Conservation (phyloP, 2,329 filamentous ascomycete genomes). For the Scopulariopsis brevicaulis region DNA sequence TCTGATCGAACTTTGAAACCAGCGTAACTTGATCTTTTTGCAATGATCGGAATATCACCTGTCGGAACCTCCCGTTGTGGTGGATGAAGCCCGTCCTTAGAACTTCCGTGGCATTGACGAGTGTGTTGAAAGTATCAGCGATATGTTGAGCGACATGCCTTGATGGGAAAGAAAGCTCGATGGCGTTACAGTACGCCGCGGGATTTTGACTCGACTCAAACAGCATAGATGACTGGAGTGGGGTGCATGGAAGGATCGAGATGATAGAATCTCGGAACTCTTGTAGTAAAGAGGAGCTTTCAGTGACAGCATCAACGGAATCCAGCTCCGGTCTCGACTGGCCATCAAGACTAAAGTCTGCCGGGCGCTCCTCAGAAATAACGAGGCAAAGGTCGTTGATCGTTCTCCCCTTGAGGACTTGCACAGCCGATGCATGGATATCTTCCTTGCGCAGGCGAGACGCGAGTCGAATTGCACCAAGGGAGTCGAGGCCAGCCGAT, state of each 20-base stretch:
- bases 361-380: background rate
- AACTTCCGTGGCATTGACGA: conserved; percentile 49
- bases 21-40: conserved; percentile 27
- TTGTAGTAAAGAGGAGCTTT: background rate
- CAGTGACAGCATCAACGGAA: background rate
- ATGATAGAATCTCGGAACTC: conserved; percentile 16
- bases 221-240: conserved; percentile 71
- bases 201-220: conserved; percentile 53
- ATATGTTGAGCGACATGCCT: conserved; percentile 25
- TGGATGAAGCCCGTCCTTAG: conserved; percentile 63
- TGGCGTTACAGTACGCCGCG: conserved; percentile 65
- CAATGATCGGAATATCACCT: conserved; percentile 51
- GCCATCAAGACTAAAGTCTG: background rate
- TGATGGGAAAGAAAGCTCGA: conserved; percentile 48
- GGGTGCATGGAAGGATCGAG: conserved; percentile 51
- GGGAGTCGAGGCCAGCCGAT: conserved; percentile 53
- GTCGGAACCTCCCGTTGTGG: conserved; percentile 40
- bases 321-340: background rate
- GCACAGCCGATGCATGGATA: conserved; percentile 41
- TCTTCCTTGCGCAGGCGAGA: conserved; percentile 49
- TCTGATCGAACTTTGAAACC: conserved; percentile 22
- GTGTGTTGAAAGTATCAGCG: conserved; percentile 30
- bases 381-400: conserved; percentile 11
- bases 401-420: conserved; percentile 47
- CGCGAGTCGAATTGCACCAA: conserved; percentile 37